These are phyloP conservation scores for Colletotrichum cuscutae DNA, from an alignment of 2,329 filamentous ascomycete species.

Conservation along the genomic window DNA sequence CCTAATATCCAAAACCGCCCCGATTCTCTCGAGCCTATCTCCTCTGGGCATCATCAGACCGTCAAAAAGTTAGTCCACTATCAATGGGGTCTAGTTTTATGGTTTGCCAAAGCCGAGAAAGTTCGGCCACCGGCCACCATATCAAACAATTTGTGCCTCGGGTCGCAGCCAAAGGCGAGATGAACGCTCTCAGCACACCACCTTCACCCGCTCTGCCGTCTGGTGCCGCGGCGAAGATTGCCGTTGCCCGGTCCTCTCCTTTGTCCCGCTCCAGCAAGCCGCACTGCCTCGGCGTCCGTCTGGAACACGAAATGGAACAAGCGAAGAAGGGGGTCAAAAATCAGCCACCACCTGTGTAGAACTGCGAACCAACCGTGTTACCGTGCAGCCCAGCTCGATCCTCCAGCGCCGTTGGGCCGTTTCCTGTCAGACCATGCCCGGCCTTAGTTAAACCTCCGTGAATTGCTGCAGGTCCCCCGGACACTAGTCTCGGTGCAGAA, in stretches of 20 bases:
- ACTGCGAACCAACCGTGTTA: neutral
- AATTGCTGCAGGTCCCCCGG: constrained; percentile 17
- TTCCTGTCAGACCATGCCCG: constrained; percentile 24
- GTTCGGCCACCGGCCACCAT: constrained; percentile 5
- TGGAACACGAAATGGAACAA: constrained; percentile 24
- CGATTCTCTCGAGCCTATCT: constrained; percentile 4
- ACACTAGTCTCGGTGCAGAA: constrained; percentile 17
- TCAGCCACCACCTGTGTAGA: neutral
- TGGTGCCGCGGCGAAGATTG: neutral
- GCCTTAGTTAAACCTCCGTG: constrained; percentile 12
- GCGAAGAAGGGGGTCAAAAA: neutral
- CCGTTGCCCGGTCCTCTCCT: neutral
- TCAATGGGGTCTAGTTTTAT: neutral
- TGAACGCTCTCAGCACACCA: constrained; percentile 7
- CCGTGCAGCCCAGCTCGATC: neutral
- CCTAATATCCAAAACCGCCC: neutral
- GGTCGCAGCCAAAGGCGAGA: constrained; percentile 2
- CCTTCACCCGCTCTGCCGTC: neutral
- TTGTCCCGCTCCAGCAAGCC: neutral
- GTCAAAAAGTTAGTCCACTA: neutral
- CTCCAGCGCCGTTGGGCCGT: constrained; percentile 2
- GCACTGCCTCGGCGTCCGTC: neutral
- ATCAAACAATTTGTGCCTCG: constrained; percentile 2
- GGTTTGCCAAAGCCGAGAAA: constrained; percentile 6
- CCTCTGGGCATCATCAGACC: neutral